Evolutionary conservation across 1,139 yeast species (phyloP), one percentile per base, ranked within the genome.

Genomic region (Kodamaea fungicola): DNA sequence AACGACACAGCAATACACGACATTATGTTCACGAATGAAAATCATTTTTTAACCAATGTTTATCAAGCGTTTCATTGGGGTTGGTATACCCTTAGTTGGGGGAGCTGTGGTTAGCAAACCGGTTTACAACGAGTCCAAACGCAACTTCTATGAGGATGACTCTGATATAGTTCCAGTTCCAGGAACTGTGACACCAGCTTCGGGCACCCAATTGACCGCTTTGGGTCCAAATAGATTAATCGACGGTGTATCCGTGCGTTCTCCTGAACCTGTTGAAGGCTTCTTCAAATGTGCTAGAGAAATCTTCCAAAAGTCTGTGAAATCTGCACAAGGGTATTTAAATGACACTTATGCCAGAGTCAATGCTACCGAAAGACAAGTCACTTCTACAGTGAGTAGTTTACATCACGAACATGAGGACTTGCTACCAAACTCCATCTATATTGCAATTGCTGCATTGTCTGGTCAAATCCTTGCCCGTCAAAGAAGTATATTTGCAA

Each of bases 401-500:
- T 70, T 92, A 47, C 92, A 85, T 59, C 76, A 79, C 48, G 80
- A 74, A 46, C 67, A 75, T 36, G 97, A 89, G 60, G 86, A 80
- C 42, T 62, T 90, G 37, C 67, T 85, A 33, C 95, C 97, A 8
- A 88, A 87, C 42, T 64, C 83, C 4, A 64, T 87, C 22, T 89
- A 86, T 54, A 71, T 87, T 22, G 54, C 78, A 8, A 78, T 89
- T 30, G 92, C 90, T n/a, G 73, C 81, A 2, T 73, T 90, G 50
- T 68, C 94, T 4, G 97, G 97, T 37, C 77, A 87, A 22, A 80
- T 92, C 34, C 57, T 85, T 35, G 79, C 95, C 3, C 87, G 96
- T 54, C 81, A 81, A 51, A 74, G 87, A 43, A 77, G 80, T 33
- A 42, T 83, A 9, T 38, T 83, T 4, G 58, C 86, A 10, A 80